Percentiles rank a stretch among this genome's conserved stretches.
Evolutionary conservation across 257 asterid genomes (phyloP).

Genomic region (Solanum chilense): DNA sequence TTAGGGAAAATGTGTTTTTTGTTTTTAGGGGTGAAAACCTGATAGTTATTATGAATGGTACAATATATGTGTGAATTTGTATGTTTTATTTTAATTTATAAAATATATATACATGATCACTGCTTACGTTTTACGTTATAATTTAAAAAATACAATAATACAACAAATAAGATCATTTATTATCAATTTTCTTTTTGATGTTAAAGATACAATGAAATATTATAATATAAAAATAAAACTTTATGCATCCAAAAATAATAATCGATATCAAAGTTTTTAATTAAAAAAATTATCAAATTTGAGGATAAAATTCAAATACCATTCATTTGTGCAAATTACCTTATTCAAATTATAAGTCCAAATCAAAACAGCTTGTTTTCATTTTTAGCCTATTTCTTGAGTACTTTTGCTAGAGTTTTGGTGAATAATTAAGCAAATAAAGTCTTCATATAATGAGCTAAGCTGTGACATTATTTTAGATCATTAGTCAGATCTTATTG

Average conservation of each 20-base stretch:
- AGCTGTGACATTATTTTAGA: not conserved
- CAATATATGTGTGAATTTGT: too few relatives aligned
- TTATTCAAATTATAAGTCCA: not conserved
- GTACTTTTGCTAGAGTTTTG: not conserved
- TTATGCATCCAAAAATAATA: not conserved
- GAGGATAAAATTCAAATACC: not conserved
- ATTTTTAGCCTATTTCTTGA: not conserved
- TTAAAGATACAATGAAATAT: too few relatives aligned
- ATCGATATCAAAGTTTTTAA: too few relatives aligned
- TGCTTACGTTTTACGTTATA: too few relatives aligned
- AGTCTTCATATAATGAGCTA: not conserved
- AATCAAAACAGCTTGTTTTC: not conserved
- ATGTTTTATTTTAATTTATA: too few relatives aligned
- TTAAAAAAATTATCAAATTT: not conserved
- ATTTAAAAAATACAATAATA: too few relatives aligned
- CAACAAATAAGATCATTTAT: too few relatives aligned
- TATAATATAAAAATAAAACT: too few relatives aligned
- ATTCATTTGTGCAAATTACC: not conserved
- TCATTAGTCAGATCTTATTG: not conserved
- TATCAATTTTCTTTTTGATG: too few relatives aligned
- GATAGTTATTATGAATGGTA: not conserved
- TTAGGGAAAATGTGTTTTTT: not conserved
- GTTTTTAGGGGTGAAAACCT: too few relatives aligned
- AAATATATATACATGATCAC: too few relatives aligned
- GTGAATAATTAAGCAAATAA: not conserved